Evolutionary conservation across 73 alveolate genomes (phyloP).

Genomic region (Tetrahymena malaccensis): DNA sequence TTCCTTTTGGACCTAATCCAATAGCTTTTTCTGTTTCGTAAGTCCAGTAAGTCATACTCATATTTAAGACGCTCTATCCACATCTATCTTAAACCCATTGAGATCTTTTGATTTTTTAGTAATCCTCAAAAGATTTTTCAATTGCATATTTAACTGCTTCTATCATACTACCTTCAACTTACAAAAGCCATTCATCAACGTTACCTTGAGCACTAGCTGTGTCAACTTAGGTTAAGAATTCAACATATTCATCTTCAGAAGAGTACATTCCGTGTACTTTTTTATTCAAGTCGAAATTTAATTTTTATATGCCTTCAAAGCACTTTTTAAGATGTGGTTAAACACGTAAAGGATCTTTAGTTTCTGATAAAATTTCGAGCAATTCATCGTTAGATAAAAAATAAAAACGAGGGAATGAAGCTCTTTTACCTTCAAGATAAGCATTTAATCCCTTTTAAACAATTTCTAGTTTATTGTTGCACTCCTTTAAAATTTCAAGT

Average conservation of each 20-base stretch:
- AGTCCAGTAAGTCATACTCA: conserved; percentile 19
- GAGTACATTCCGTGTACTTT: conserved; percentile 92
- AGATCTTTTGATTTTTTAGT: conserved; percentile 57
- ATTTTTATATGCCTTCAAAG: conserved; percentile 80
- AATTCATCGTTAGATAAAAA: conserved; percentile 78
- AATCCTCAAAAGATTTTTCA: conserved; percentile 72
- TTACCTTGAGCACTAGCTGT: conserved; percentile 87
- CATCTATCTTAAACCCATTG: conserved; percentile 47
- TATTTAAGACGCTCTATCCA: conserved; percentile 6
- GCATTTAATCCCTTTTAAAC: conserved; percentile 76
- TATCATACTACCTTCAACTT: conserved; percentile 89
- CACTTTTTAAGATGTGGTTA: conserved; percentile 91
- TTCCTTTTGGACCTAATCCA: background rate
- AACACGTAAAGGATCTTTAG: conserved; percentile 87
- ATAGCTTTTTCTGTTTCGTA: conserved; percentile 4
- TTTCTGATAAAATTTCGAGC: conserved; percentile 89
- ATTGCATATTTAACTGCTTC: conserved; percentile 69
- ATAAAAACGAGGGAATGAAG: background rate
- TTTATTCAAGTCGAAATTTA: conserved; percentile 84
- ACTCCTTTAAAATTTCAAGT: conserved; percentile 69
- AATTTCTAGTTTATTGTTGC: conserved; percentile 95
- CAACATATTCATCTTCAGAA: conserved; percentile 90
- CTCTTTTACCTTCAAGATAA: background rate
- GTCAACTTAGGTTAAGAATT: conserved; percentile 74
- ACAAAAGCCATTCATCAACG: conserved; percentile 98